A percentile compares a stretch with the other conserved stretches of the same genome.
phyloP scores from a whole-genome alignment of 2,329 filamentous ascomycete species.

The Neofusicoccum sp. region DNA sequence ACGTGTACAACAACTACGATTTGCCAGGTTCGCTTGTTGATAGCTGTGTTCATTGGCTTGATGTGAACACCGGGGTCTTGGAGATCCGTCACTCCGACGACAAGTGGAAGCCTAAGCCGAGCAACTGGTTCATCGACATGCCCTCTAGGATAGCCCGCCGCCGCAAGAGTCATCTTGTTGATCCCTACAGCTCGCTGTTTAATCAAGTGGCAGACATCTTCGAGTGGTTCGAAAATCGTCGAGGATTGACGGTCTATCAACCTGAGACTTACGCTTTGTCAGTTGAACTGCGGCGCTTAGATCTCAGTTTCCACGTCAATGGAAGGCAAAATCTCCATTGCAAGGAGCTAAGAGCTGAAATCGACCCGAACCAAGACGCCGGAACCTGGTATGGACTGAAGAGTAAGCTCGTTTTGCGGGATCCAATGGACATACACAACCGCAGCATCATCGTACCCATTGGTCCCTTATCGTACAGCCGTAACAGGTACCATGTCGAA shows the following conservation, averaged over 20 bases:
- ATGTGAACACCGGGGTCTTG: constrained; percentile 46
- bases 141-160: constrained; percentile 27
- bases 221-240: constrained; percentile 47
- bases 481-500: constrained; percentile 43
- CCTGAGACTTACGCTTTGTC: constrained; percentile 33
- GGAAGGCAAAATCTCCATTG: constrained; percentile 43
- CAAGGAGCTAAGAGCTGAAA: constrained; percentile 48
- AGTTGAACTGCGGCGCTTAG: constrained; percentile 53
- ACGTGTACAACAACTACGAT: constrained; percentile 36
- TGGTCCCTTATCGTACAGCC: constrained; percentile 35
- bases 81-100: constrained; percentile 51
- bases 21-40: constrained; percentile 53
- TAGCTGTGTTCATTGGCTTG: constrained; percentile 60
- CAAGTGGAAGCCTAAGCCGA: constrained; percentile 40
- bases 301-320: constrained; percentile 57
- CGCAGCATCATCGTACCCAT: constrained; percentile 57
- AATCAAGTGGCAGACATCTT: constrained; percentile 47
- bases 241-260: constrained; percentile 49
- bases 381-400: constrained; percentile 60
- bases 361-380: constrained; percentile 53
- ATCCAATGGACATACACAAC: constrained; percentile 38
- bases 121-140: constrained; percentile 44
- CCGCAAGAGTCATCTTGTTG: constrained; percentile 41
- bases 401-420: constrained; percentile 58
- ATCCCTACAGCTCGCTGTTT: constrained; percentile 48